Conservation (phyloP, 2,329 filamentous ascomycete species). For the Cladosporium velox region DNA sequence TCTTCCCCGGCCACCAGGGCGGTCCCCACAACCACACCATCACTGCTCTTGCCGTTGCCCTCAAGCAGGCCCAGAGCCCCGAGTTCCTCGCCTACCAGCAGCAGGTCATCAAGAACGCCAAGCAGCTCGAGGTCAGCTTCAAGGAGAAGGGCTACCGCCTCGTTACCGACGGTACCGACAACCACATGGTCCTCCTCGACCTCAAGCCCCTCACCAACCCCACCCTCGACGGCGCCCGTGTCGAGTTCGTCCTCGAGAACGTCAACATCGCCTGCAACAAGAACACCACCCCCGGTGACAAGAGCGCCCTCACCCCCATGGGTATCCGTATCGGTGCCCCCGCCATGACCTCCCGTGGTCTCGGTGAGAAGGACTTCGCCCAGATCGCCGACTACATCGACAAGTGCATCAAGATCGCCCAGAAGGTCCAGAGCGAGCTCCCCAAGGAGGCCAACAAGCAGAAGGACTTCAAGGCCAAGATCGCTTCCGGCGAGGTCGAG, state of each 20-base stretch:
- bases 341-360: conserved; percentile 95
- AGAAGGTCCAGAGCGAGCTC: conserved; percentile 78
- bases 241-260: conserved; percentile 93
- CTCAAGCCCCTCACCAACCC: conserved; percentile 68
- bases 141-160: conserved; percentile 88
- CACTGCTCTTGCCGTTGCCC: conserved; percentile 88
- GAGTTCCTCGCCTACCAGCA: conserved; percentile 95
- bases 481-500: conserved; percentile 72
- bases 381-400: conserved; percentile 89
- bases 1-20: conserved; percentile 98
- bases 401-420: conserved; percentile 82
- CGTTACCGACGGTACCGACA: conserved; percentile 93
- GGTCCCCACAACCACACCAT: conserved; percentile 99
- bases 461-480: conserved; percentile 98
- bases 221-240: conserved; percentile 85
- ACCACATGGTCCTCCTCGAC: conserved; percentile 95
- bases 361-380: conserved; percentile 89
- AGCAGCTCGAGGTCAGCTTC: conserved; percentile 78
- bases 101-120: conserved; percentile 89
- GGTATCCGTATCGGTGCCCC: conserved; percentile 96
- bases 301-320: conserved; percentile 89
- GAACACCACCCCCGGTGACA: conserved; percentile 97
- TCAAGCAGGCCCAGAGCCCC: conserved; percentile 86
- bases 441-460: conserved; percentile 99
- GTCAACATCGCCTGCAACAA: conserved; percentile 99